A percentile compares a stretch with the other conserved stretches of the same genome.
These are phyloP conservation scores for Elaeis guineensis DNA, from an alignment of 176 grass and related monocot species.

Conservation along the genomic window DNA sequence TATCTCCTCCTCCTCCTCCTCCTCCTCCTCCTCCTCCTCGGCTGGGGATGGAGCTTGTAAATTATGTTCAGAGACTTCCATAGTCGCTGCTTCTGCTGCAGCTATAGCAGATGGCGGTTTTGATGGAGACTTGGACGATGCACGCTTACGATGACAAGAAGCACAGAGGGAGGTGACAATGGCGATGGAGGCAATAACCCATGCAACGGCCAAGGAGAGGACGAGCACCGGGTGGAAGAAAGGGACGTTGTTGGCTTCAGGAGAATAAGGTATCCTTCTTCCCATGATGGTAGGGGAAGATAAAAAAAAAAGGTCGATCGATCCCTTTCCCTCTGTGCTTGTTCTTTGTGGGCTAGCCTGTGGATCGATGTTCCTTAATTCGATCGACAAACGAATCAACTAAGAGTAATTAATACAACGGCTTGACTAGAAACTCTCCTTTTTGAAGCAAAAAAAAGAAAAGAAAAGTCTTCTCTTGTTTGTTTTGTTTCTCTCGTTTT, in stretches of 20 bases:
- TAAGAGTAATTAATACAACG: too few relatives aligned
- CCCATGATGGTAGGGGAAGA: constrained; percentile 31
- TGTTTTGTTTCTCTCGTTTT: too few relatives aligned
- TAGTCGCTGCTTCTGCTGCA: not conserved
- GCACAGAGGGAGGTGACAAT: constrained; percentile 66
- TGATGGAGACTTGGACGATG: not conserved
- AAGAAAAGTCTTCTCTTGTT: too few relatives aligned
- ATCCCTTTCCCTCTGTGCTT: too few relatives aligned
- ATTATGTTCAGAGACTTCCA: not conserved
- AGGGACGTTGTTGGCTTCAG: not conserved
- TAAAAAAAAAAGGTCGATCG: too few relatives aligned
- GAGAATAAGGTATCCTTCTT: constrained; percentile 33
- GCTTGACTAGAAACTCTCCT: too few relatives aligned
- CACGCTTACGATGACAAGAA: constrained; percentile 52
- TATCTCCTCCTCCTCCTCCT: constrained; percentile 13
- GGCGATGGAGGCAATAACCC: constrained; percentile 37
- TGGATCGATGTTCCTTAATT: constrained; percentile 6
- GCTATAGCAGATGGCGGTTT: not conserved
- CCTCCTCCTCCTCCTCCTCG: constrained; percentile 7
- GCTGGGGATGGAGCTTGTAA: not conserved
- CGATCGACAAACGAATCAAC: not conserved
- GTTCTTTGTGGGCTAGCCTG: not conserved
- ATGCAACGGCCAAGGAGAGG: constrained; percentile 39
- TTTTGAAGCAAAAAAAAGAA: too few relatives aligned
- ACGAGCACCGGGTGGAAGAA: constrained; percentile 25